These are phyloP conservation scores for Entrophospora sp. DNA, from an alignment of 192 early-diverging fungal species.

Conservation along the genomic window DNA sequence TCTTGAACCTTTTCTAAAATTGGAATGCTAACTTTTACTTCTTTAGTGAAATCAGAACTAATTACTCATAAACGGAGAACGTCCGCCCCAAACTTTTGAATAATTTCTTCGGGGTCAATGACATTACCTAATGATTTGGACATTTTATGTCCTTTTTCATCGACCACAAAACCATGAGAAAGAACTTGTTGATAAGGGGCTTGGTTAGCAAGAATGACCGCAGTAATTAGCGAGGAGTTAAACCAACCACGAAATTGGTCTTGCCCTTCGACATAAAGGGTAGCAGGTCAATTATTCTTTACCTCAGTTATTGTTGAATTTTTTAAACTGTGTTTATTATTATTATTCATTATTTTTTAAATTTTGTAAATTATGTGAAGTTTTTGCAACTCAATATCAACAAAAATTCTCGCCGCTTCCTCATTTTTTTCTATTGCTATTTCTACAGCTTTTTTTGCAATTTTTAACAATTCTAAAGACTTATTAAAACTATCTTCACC, in stretches of 20 bases:
- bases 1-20: slow-evolving; percentile 27
- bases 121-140: slow-evolving; percentile 78
- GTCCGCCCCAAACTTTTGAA: slow-evolving; percentile 31
- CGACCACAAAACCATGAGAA: slow-evolving; percentile 54
- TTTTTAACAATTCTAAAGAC: no score
- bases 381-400: no score
- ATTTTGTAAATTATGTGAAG: no score
- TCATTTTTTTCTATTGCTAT: no score
- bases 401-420: no score
- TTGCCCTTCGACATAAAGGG: slow-evolving; percentile 26
- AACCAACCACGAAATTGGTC: slow-evolving; percentile 35
- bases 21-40: slow-evolving; percentile 26
- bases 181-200: slow-evolving; percentile 29
- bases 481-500: no score
- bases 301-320: no score
- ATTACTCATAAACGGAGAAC: slow-evolving; percentile 28
- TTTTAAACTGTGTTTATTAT: no score
- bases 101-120: slow-evolving; percentile 53
- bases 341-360: no score
- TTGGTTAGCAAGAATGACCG: slow-evolving; percentile 26
- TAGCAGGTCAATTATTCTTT: background rate
- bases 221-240: slow-evolving; percentile 28
- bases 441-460: no score
- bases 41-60: slow-evolving; percentile 30
- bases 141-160: slow-evolving; percentile 75